Base-by-base conservation (phyloP, 306 rosid species). In the Vicia villosa region DNA sequence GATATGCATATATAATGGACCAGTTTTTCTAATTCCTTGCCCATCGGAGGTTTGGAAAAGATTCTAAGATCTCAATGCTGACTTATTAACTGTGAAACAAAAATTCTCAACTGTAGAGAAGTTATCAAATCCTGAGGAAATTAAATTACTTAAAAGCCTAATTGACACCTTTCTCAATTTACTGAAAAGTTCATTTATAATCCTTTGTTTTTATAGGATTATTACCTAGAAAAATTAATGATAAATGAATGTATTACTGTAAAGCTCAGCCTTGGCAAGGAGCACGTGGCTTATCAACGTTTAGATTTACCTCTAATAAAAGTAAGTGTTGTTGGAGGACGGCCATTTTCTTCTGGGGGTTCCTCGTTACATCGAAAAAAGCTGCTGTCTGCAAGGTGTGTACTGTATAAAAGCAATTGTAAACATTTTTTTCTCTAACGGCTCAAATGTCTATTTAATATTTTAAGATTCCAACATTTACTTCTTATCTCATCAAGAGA, bases 271-370 rank as follows among this genome's bases (percentile, higher is more conserved):
- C 97, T 94, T 36, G 97, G 96, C 12, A 80, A 84, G 79, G 85
- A 80, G 56, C 97, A 94, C 13, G 91, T 87, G 74, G 98, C 81
- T 58, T 94, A 94, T 83, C 77, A 41, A 45, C 76, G 83, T 68
- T 51, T 84, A 77, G 97, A 94, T 82, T 94, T 84, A 64, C 94
- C 96, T 68, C 40, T 20, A 47, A 66, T 84, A 66, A 94, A 88
- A 83, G 77, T 87, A 56, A 94, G 96, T 47, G 75, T 94, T 73
- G 84, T 90, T 71, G 98, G 98, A 54, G 98, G 97, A 51, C 88
- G 96, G 19, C 97, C 98, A 51, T 94, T 94, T 85, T 88, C 97
- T 70, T 19, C 51, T 65, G 97, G 97, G 21, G 98, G 96, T 46
- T 58, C 84, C 63, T 45, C 70, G 30, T n/a, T 94, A 65, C 85